phyloP scores from a whole-genome alignment of 2,329 filamentous ascomycete genomes.

The Aspergillus phoenicis region DNA sequence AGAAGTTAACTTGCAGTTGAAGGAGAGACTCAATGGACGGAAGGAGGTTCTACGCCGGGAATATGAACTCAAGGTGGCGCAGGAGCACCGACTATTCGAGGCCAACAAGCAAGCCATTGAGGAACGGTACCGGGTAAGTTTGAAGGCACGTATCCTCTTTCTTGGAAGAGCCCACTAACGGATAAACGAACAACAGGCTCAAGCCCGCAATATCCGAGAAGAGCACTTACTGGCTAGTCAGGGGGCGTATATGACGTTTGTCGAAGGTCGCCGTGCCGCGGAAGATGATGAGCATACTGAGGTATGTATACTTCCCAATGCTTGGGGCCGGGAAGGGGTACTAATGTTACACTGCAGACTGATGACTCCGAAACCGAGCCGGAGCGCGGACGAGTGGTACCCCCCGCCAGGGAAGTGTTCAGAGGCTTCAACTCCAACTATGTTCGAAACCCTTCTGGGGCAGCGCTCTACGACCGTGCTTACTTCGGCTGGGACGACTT shows the following conservation, averaged over 20 bases:
- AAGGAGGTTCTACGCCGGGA: slow-evolving; percentile 34
- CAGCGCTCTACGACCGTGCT: slow-evolving; percentile 39
- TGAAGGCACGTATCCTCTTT: neutral
- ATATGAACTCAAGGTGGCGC: slow-evolving; percentile 36
- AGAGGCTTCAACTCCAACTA: slow-evolving; percentile 41
- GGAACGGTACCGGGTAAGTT: slow-evolving; percentile 34
- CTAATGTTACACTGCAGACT: slow-evolving; percentile 26
- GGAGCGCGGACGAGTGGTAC: slow-evolving; percentile 28
- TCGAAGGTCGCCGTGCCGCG: slow-evolving; percentile 41
- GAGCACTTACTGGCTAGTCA: slow-evolving; percentile 45
- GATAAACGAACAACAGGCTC: neutral
- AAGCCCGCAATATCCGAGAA: slow-evolving; percentile 32
- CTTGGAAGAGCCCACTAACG: neutral
- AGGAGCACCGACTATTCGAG: slow-evolving; percentile 33
- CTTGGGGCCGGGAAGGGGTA: slow-evolving; percentile 1
- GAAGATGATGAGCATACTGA: slow-evolving; percentile 48
- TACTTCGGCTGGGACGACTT: slow-evolving; percentile 46
- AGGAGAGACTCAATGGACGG: slow-evolving; percentile 30
- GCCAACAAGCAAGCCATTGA: slow-evolving; percentile 38
- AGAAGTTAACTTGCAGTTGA: slow-evolving; percentile 37
- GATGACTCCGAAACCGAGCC: slow-evolving; percentile 36
- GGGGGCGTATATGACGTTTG: slow-evolving; percentile 43
- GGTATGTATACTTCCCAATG: slow-evolving; percentile 23
- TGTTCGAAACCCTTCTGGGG: slow-evolving; percentile 38
- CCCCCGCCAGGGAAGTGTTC: slow-evolving; percentile 29